These are phyloP conservation scores for Lepidium africanum DNA, from an alignment of 345 rosid genomes.

Conservation along the genomic window DNA sequence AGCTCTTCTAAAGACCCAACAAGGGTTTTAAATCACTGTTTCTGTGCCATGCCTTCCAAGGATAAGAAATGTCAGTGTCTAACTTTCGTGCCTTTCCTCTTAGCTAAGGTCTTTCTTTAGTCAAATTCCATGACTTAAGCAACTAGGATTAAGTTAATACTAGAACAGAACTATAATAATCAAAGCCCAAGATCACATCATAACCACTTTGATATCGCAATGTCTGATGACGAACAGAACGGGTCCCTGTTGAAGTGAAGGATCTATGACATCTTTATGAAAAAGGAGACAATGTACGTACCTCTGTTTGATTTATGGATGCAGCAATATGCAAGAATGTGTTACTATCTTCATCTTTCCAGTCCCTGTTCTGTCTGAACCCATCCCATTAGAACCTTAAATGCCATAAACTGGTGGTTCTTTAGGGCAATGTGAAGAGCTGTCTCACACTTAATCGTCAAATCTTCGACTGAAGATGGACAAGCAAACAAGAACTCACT, in stretches of 20 bases:
- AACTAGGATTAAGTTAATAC: not conserved
- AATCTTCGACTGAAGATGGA: conserved; percentile 29
- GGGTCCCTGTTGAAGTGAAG: no score
- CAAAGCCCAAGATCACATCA: no score
- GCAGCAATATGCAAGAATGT: conserved; percentile 33
- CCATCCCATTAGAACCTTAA: conserved; percentile 30
- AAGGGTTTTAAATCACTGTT: no score
- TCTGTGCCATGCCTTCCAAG: no score
- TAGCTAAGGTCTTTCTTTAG: no score
- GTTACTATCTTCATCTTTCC: conserved; percentile 38
- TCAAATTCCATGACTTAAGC: not conserved
- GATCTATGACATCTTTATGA: not conserved
- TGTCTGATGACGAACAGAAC: not conserved
- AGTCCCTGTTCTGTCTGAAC: conserved; percentile 17
- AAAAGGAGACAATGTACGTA: conserved; percentile 1
- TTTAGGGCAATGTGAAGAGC: conserved; percentile 26
- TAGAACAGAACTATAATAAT: not conserved
- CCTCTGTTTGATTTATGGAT: conserved; percentile 14
- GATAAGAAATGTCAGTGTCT: not conserved
- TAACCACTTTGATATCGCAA: not conserved
- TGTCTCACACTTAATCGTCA: conserved; percentile 25
- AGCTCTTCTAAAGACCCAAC: not conserved
- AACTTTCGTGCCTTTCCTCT: no score
- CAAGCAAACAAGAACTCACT: conserved; percentile 15
- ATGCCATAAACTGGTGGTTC: not conserved